Conservation (phyloP, 805 yeast species). For the Zygosaccharomyces bailii region DNA sequence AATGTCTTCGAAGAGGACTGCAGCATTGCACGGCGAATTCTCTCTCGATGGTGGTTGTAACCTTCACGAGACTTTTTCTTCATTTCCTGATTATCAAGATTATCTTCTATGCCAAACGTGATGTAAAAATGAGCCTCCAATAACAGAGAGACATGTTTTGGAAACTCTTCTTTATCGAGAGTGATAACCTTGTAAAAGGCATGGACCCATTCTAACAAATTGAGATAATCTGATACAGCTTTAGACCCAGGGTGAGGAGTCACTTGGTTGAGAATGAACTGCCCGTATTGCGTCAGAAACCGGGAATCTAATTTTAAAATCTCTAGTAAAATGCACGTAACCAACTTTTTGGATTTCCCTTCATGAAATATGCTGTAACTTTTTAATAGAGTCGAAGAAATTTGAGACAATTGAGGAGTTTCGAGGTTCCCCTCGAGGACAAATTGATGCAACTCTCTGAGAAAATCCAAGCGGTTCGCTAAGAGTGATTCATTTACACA, state of each 20-base stretch:
- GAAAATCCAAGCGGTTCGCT: slow-evolving; percentile 30
- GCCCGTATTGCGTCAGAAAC: slow-evolving; percentile 38
- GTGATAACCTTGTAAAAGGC: slow-evolving; percentile 32
- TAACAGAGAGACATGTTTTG: slow-evolving; percentile 37
- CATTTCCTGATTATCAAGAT: slow-evolving; percentile 26
- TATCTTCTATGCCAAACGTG: slow-evolving; percentile 29
- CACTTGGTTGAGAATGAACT: slow-evolving; percentile 38
- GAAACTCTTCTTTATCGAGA: slow-evolving; percentile 26
- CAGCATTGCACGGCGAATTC: slow-evolving; percentile 38
- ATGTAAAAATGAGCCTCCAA: slow-evolving; percentile 40
- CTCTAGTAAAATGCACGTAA: slow-evolving; percentile 39
- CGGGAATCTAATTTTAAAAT: slow-evolving; percentile 36
- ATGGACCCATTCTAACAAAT: slow-evolving; percentile 57
- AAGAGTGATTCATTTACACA: slow-evolving; percentile 25
- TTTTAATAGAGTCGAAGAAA: slow-evolving; percentile 40
- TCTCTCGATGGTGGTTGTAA: slow-evolving; percentile 40
- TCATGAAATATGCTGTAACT: slow-evolving; percentile 54
- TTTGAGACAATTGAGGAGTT: slow-evolving; percentile 27
- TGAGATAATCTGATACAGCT: slow-evolving; percentile 55
- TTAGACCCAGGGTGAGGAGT: slow-evolving; percentile 38
- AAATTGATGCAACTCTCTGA: slow-evolving; percentile 22
- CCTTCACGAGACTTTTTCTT: slow-evolving; percentile 22
- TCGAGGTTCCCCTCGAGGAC: slow-evolving; percentile 21
- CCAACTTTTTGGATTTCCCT: slow-evolving; percentile 43
- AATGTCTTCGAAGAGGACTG: slow-evolving; percentile 31